phyloP scores from a whole-genome alignment of 805 yeast genomes.

The Zygoascus biomembranicola region DNA sequence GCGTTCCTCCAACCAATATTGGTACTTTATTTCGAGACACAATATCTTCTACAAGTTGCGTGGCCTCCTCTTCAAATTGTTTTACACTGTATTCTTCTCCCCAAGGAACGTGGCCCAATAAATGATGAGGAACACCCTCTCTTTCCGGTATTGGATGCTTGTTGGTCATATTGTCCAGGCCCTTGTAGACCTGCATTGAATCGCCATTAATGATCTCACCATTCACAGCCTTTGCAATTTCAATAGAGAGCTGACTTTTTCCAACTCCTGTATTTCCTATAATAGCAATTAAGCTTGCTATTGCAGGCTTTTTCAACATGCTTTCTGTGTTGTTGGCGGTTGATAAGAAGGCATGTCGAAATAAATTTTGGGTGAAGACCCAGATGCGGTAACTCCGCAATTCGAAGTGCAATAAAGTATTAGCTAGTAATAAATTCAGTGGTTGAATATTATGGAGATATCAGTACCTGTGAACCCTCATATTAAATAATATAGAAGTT shows the following conservation, averaged over 20 bases:
- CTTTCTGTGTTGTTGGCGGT: neutral
- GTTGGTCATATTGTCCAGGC: conserved; percentile 71
- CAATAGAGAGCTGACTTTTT: conserved; percentile 76
- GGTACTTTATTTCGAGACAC: conserved; percentile 66
- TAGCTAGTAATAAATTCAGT: too few relatives aligned
- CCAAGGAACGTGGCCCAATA: conserved; percentile 81
- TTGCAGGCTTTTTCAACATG: conserved; percentile 11
- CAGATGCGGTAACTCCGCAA: too few relatives aligned
- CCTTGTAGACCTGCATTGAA: conserved; percentile 89
- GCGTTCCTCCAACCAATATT: conserved; percentile 92
- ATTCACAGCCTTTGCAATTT: conserved; percentile 62
- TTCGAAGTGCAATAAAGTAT: too few relatives aligned
- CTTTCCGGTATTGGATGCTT: conserved; percentile 83
- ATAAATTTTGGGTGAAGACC: too few relatives aligned
- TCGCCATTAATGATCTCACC: conserved; percentile 95
- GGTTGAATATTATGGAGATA: too few relatives aligned
- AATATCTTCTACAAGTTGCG: conserved; percentile 41
- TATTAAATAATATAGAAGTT: too few relatives aligned
- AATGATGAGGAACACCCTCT: conserved; percentile 70
- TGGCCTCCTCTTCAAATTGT: conserved; percentile 67
- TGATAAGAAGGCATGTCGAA: too few relatives aligned
- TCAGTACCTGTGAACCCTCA: too few relatives aligned
- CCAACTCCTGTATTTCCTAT: conserved; percentile 98
- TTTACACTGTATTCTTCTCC: conserved; percentile 73
- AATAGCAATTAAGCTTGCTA: conserved; percentile 45